Base-by-base conservation (phyloP, 148 eudicot genomes). In the Persicaria tinctoria region DNA sequence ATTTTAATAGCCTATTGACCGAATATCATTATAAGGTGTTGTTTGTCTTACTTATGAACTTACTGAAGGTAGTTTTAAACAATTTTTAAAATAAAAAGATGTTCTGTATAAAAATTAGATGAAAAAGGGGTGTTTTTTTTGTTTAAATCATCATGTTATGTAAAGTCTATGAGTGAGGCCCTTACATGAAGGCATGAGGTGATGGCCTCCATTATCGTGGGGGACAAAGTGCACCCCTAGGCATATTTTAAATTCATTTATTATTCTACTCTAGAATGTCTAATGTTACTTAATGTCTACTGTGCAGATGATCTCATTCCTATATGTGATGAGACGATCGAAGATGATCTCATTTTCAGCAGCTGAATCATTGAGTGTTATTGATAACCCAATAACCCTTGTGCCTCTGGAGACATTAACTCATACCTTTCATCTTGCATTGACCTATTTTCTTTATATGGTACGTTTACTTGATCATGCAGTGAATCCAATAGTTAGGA, bases 371-470 rank as follows among this genome's bases (percentile, higher is more conserved):
- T 75, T 81, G 77, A 83, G 50, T 76, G 66, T 79, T 69, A 76
- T 78, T 79, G 92, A 88, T 77, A 85, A 82, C 75, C 78, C 92
- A 44, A 50, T 82, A 70, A 80, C 85, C 57, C 87, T 90, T 66
- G 88, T 90, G 50, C 85, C 92, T 27, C 68, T 88, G 76, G 83
- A 85, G 79, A 88, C 90, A 55, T 54, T 90, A 81, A 76, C 86
- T 63, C 89, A 87, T 74, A 87, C 92, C 74, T 78, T 81, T 73
- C 96, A 92, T 76, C 86, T 90, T 78, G 88, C 96, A 76, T 79
- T 88, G 60, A 62, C 90, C 73, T 90, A 90, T 85, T 85, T 90
- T 81, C 85, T 90, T 83, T 90, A 90, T 79, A 90, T 90, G 96
- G 96, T 90, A 83, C 27, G 87, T 18, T n/a, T 72, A 23, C 12